A percentile compares a stretch with the other conserved stretches of the same genome.
phyloP scores from a whole-genome alignment of 768 basidiomycete species.

The Suillus subaureus region DNA sequence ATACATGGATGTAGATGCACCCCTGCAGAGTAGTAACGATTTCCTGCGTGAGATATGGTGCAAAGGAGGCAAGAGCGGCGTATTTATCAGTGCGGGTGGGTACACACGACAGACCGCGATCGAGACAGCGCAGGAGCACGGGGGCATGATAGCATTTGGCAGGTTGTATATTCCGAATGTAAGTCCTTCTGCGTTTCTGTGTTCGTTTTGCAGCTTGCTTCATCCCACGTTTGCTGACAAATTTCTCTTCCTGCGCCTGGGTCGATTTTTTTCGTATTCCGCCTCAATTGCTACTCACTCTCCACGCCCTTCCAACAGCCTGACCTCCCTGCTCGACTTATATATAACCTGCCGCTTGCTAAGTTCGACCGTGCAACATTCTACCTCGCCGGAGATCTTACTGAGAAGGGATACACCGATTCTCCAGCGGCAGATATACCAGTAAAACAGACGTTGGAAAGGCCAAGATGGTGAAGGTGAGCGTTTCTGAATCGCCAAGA shows the following conservation, averaged over 20 bases:
- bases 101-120: slow-evolving; percentile 7
- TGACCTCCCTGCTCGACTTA: slow-evolving; percentile 36
- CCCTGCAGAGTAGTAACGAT: slow-evolving; percentile 24
- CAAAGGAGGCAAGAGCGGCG: slow-evolving; percentile 2
- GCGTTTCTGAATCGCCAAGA: background rate
- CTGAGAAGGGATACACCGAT: slow-evolving; percentile 35
- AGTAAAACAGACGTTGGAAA: background rate
- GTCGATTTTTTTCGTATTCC: background rate
- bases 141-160: slow-evolving; percentile 11
- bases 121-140: slow-evolving; percentile 6
- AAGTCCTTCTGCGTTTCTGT: background rate
- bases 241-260: background rate
- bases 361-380: slow-evolving; percentile 29
- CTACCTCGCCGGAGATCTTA: slow-evolving; percentile 26
- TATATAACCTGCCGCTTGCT: slow-evolving; percentile 28
- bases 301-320: slow-evolving; percentile 24
- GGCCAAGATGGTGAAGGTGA: background rate
- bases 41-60: slow-evolving; percentile 31
- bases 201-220: background rate
- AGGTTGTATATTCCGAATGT: slow-evolving; percentile 12
- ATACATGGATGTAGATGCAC: background rate
- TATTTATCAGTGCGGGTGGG: slow-evolving; percentile 11
- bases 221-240: background rate
- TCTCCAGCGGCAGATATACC: slow-evolving; percentile 26
- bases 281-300: background rate